Conservation (phyloP, 306 rosid species). For the Crataegus laevigata region DNA sequence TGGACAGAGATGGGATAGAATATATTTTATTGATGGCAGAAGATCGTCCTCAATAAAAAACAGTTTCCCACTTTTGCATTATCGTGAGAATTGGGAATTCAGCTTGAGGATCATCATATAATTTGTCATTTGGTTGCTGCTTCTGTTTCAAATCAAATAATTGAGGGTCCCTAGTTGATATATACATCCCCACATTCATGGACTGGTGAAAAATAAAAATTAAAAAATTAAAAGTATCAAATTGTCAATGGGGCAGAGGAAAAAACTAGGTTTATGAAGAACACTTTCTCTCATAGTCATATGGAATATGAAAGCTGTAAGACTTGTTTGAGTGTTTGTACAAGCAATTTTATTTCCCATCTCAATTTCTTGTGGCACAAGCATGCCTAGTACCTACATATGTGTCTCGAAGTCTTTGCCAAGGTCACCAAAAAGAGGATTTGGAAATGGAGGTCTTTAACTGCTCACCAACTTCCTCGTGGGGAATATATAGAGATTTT, state of each 20-base stretch:
- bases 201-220: neutral
- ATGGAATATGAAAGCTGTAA: neutral
- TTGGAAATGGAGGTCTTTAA: constrained; percentile 40
- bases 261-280: neutral
- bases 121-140: neutral
- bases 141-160: neutral
- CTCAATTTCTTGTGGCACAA: neutral
- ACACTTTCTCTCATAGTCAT: neutral
- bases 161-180: neutral
- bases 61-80: neutral
- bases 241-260: neutral
- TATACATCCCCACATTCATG: neutral
- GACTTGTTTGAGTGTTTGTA: neutral
- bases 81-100: neutral
- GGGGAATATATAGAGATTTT: neutral
- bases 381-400: no score
- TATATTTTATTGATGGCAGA: neutral
- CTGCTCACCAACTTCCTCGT: constrained; percentile 30
- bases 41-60: neutral
- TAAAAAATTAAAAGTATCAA: no score
- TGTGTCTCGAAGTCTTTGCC: neutral
- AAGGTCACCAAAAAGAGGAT: neutral
- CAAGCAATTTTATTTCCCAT: neutral
- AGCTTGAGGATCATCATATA: neutral
- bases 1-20: neutral